Evolutionary conservation across 2,329 filamentous ascomycete species (phyloP), one percentile per base, ranked within the genome.

Genomic region (Sporothrix humicola): DNA sequence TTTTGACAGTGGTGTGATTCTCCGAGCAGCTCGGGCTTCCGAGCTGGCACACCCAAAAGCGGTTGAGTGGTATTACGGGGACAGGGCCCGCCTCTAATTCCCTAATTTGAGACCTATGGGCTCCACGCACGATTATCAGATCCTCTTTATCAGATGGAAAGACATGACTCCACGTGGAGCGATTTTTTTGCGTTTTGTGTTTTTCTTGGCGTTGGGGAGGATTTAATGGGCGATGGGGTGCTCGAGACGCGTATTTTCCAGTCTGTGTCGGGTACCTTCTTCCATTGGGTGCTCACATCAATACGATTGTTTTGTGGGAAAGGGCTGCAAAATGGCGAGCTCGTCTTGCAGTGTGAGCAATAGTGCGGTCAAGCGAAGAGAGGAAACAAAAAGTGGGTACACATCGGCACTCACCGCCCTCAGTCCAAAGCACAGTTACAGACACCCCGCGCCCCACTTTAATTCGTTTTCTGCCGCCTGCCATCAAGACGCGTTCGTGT

Each of bases 91-190:
- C 42, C 42, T 44, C 37, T 66, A 66, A 13, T 46, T 46, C 23
- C 42, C 63, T 50, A 26, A 37, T 31, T 23, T 52, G 63, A 26
- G 23, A 26, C 23, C 23, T 26, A 26, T 26, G 23, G 23, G 23
- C 37, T 56, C 46, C 61, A 68, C 68, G 68, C 68, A 59, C 15
- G 50, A 59, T 73, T 71, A 73, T 73, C 72, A 73, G 72, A 73
- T 73, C 42, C 56, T 61, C 44, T 46, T 73, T 73, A 73, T 73
- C 72, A 71, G 72, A 73, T 73, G 23, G 42, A 52, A 68, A 20
- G 5, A 17, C 44, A 69, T 23, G 6, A 13, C 37, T 61, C 66
- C 72, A 65, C 54, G 56, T 70, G 58, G 37, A 26, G 61, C 15
- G 23, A 13, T 17, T 48, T 37, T 37, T 37, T 37, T 26, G 23